Conservation (phyloP, 768 basidiomycete genomes). For the Chiua virens region DNA sequence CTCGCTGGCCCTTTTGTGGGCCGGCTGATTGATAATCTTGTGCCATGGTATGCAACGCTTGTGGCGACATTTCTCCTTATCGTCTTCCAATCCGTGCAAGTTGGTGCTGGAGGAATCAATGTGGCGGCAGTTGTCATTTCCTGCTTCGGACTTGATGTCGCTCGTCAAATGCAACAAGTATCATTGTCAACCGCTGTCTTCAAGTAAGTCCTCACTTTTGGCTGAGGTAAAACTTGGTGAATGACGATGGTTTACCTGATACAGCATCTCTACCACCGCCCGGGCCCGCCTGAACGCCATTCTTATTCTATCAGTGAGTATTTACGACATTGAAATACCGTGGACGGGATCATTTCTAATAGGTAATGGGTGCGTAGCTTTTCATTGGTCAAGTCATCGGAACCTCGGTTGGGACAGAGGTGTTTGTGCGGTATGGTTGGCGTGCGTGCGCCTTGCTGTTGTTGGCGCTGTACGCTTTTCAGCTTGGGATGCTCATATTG, state of each 20-base stretch:
- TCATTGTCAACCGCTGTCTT: slow-evolving; percentile 61
- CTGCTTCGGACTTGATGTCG: slow-evolving; percentile 70
- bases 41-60: slow-evolving; percentile 78
- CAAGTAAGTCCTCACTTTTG: slow-evolving; percentile 35
- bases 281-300: slow-evolving; percentile 77
- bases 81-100: slow-evolving; percentile 60
- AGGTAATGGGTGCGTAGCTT: slow-evolving; percentile 28
- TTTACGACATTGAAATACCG: too few species aligned
- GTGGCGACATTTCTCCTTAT: slow-evolving; percentile 48
- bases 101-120: slow-evolving; percentile 66
- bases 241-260: background rate
- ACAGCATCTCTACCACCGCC: slow-evolving; percentile 43
- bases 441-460: slow-evolving; percentile 59
- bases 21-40: slow-evolving; percentile 62
- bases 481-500: slow-evolving; percentile 54
- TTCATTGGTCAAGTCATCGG: slow-evolving; percentile 86
- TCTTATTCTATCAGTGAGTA: slow-evolving; percentile 65
- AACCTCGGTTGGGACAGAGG: slow-evolving; percentile 67
- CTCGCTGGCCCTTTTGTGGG: slow-evolving; percentile 70
- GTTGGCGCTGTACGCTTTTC: slow-evolving; percentile 57
- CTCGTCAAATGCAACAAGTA: slow-evolving; percentile 74
- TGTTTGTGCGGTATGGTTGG: slow-evolving; percentile 75
- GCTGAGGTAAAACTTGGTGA: background rate
- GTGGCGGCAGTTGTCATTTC: slow-evolving; percentile 70
- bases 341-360: too few species aligned